These are phyloP conservation scores for Sporothrix phasma DNA, from an alignment of 2,329 filamentous ascomycete genomes.

Conservation along the genomic window DNA sequence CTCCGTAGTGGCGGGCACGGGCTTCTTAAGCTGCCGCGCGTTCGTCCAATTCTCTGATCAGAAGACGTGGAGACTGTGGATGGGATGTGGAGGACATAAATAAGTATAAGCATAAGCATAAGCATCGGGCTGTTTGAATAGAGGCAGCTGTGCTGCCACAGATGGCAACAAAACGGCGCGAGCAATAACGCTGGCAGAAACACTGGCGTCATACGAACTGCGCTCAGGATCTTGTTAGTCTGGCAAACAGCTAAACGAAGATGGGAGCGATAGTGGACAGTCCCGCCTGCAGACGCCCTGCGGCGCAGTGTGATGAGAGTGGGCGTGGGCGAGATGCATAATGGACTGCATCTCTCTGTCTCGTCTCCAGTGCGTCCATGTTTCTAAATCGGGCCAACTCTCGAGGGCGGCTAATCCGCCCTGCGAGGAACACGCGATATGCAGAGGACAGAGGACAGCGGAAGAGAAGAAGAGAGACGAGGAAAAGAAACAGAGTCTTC, in stretches of 20 bases:
- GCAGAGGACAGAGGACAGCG: neutral
- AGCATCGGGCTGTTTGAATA: no score
- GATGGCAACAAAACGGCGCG: no score
- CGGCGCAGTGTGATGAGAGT: neutral
- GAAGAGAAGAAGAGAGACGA: neutral
- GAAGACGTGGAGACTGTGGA: neutral
- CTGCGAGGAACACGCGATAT: conserved; percentile 6
- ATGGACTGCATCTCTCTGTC: no score
- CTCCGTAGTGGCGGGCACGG: neutral
- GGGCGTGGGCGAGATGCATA: neutral
- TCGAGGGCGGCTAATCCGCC: conserved; percentile 12
- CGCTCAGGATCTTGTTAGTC: no score
- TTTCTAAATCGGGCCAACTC: conserved; percentile 21
- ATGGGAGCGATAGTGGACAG: no score
- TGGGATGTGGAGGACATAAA: neutral
- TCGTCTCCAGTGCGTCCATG: neutral
- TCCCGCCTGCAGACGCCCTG: no score
- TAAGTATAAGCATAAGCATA: neutral
- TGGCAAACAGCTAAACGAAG: no score
- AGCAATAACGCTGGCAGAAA: no score
- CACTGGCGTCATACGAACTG: no score
- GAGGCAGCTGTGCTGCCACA: no score
- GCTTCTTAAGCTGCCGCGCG: neutral
- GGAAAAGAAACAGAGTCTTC: no score
- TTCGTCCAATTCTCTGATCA: neutral